These are phyloP conservation scores for Fusarium humuli DNA, from an alignment of 2,329 filamentous ascomycete species.

Conservation along the genomic window DNA sequence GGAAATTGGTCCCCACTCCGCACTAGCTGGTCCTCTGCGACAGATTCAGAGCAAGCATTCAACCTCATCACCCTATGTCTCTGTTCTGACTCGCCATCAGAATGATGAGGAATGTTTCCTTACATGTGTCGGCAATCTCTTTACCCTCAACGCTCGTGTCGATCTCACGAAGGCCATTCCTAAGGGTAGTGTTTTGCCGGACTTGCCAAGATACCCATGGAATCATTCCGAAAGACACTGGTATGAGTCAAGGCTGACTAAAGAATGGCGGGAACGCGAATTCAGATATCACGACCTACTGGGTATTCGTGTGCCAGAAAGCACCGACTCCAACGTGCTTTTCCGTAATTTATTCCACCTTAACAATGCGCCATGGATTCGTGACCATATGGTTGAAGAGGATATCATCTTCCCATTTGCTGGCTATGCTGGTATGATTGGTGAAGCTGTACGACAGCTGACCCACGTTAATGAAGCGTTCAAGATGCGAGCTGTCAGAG, in stretches of 20 bases:
- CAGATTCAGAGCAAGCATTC: background rate
- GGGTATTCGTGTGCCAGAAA: background rate
- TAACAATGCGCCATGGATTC: conserved; percentile 2
- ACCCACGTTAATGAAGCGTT: conserved; percentile 1
- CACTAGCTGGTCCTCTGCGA: conserved; percentile 5
- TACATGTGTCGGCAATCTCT: background rate
- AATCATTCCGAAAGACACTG: conserved; percentile 1
- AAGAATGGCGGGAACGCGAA: background rate
- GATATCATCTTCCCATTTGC: conserved; percentile 5
- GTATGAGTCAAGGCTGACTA: conserved; percentile 3
- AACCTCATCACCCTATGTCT: background rate
- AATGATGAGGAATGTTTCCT: conserved; percentile 6
- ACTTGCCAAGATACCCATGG: conserved; percentile 8
- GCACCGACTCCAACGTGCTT: background rate
- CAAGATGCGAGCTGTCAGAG: background rate
- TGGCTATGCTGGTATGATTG: conserved; percentile 7
- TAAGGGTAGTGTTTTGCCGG: background rate
- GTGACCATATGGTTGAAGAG: conserved; percentile 4
- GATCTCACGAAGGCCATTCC: background rate
- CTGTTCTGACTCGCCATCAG: background rate
- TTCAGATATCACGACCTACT: background rate
- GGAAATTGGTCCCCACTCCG: conserved; percentile 5
- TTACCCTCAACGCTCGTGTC: background rate
- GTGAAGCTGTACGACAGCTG: conserved; percentile 2
- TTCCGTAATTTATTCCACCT: conserved; percentile 9